Evolutionary conservation across 2,329 filamentous ascomycete genomes (phyloP).

Genomic region (Aspergillus sp.): DNA sequence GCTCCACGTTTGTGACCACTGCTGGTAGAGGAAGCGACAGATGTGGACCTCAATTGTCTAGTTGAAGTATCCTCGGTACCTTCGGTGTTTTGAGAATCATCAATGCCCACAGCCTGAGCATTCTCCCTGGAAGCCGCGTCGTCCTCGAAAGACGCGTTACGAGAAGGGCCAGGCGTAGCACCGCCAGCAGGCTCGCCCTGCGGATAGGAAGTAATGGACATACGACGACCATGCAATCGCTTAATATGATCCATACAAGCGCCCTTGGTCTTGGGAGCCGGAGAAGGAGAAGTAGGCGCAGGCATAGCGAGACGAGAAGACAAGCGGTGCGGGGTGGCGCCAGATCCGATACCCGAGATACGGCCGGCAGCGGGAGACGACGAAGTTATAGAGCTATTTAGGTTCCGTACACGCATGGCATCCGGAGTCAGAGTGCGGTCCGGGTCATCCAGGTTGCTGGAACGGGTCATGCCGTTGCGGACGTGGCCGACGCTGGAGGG

Average conservation of each 20-base stretch:
- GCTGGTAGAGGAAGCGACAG: not conserved
- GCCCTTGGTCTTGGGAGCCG: not conserved
- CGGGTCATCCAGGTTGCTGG: not conserved
- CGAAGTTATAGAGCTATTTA: not conserved
- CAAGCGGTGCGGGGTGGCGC: too few species aligned
- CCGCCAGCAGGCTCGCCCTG: not conserved
- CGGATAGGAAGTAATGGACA: not conserved
- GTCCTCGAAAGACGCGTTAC: not conserved
- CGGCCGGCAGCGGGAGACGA: not conserved
- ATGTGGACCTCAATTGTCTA: not conserved
- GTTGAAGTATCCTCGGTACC: not conserved
- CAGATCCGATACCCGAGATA: not conserved
- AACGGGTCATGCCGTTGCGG: not conserved
- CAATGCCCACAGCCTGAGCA: not conserved
- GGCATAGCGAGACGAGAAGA: not conserved
- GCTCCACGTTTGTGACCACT: slow-evolving; percentile 4
- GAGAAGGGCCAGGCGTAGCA: not conserved
- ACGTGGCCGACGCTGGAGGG: not conserved
- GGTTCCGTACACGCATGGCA: not conserved
- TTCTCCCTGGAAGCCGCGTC: too few species aligned
- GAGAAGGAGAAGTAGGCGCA: not conserved
- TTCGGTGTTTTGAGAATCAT: not conserved
- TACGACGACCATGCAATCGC: not conserved
- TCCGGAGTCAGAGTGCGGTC: not conserved
- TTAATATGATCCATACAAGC: not conserved